These are phyloP conservation scores for Uncinocarpus reesii DNA, from an alignment of 2,329 filamentous ascomycete species.

Conservation along the genomic window DNA sequence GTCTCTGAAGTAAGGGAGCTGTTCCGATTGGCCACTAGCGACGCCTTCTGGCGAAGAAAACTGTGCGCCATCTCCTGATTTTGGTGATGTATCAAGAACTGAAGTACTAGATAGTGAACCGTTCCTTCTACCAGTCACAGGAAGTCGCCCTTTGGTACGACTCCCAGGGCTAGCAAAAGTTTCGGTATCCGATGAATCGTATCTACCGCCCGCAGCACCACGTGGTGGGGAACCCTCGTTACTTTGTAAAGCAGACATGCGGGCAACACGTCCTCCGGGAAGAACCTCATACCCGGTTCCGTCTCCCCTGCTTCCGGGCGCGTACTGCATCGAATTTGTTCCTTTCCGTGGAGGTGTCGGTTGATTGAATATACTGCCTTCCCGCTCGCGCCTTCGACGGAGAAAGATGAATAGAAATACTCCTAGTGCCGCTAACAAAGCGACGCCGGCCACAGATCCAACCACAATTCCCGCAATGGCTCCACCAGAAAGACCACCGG, in stretches of 20 bases:
- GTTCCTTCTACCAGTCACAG: conserved; percentile 52
- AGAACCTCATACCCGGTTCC: conserved; percentile 58
- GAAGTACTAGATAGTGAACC: conserved; percentile 87
- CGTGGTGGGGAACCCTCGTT: conserved; percentile 47
- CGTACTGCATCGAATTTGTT: conserved; percentile 36
- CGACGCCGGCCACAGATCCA: conserved; percentile 62
- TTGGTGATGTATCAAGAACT: conserved; percentile 65
- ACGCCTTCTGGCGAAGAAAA: conserved; percentile 78
- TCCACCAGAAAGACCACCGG: conserved; percentile 35
- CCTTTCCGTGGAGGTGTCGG: conserved; percentile 56
- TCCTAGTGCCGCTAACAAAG: conserved; percentile 57
- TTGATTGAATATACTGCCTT: conserved; percentile 75
- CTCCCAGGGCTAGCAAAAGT: conserved; percentile 64
- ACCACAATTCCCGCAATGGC: conserved; percentile 79
- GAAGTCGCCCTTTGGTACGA: conserved; percentile 42
- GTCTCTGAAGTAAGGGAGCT: conserved; percentile 92
- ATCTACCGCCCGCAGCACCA: conserved; percentile 39
- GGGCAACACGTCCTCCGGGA: conserved; percentile 78
- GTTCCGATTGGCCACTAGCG: conserved; percentile 85
- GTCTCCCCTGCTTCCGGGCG: conserved; percentile 23
- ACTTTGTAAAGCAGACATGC: conserved; percentile 88
- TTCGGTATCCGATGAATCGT: conserved; percentile 51
- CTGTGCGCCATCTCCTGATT: conserved; percentile 53
- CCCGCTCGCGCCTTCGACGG: conserved; percentile 48
- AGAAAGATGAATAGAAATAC: conserved; percentile 45